Conservation (phyloP, 202 grass and related monocot species). For the Musa balbisiana region DNA sequence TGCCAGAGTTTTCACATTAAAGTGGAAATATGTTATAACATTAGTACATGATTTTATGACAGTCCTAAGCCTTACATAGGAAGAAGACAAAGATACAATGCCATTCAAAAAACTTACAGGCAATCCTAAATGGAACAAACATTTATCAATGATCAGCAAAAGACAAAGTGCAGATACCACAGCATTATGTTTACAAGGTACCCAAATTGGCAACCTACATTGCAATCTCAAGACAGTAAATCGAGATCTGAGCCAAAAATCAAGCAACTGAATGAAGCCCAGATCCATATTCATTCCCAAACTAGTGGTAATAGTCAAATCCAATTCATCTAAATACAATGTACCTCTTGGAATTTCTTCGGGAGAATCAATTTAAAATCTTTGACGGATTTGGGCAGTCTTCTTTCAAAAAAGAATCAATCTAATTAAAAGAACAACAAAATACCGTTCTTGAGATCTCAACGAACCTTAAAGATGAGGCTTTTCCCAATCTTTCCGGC, state of each 20-base stretch:
- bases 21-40: too few relatives aligned
- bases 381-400: neutral
- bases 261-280: neutral
- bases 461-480: conserved; percentile 85
- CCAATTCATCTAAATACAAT: neutral
- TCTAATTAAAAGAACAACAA: neutral
- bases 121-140: too few relatives aligned
- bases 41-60: too few relatives aligned
- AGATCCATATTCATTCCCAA: neutral
- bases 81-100: too few relatives aligned
- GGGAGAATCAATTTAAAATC: neutral
- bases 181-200: neutral
- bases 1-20: too few relatives aligned
- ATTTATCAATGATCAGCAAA: too few relatives aligned
- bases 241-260: neutral
- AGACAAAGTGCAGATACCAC: too few relatives aligned
- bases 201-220: neutral
- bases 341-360: neutral
- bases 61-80: too few relatives aligned
- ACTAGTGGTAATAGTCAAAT: neutral
- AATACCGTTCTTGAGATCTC: neutral
- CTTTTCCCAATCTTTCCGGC: conserved; percentile 92
- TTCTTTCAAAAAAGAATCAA: neutral
- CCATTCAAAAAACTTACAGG: too few relatives aligned
- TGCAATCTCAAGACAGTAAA: neutral